Evolutionary conservation across 129 eudicot species (phyloP).

Genomic region (Cynara cardunculus): DNA sequence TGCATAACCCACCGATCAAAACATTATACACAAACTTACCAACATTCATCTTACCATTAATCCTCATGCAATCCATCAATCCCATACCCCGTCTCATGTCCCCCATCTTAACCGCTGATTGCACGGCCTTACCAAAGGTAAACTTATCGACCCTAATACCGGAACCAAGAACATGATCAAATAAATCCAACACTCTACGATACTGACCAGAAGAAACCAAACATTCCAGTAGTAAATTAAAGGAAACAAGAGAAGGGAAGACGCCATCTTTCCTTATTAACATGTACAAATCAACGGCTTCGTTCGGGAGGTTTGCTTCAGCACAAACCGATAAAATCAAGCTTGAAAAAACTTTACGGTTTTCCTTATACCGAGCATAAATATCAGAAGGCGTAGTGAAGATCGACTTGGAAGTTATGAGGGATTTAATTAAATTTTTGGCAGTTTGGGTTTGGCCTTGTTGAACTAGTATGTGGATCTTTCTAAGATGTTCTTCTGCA

Average conservation of each 20-base stretch:
- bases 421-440: background rate
- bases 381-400: conserved; percentile 17
- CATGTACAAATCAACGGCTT: background rate
- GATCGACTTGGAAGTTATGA: background rate
- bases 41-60: background rate
- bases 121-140: conserved; percentile 24
- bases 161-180: background rate
- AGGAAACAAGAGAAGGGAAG: conserved; percentile 10
- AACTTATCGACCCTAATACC: conserved; percentile 14
- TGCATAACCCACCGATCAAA: conserved; percentile 18
- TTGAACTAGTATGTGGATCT: conserved; percentile 1
- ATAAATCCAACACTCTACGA: background rate
- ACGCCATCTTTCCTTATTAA: conserved; percentile 19
- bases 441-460: background rate
- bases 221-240: conserved; percentile 16
- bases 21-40: conserved; percentile 24
- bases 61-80: conserved; percentile 13
- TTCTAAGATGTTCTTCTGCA: background rate
- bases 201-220: conserved; percentile 3
- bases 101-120: conserved; percentile 23
- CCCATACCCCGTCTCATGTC: conserved; percentile 22
- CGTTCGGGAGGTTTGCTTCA: conserved; percentile 10
- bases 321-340: conserved; percentile 21
- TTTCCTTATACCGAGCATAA: background rate
- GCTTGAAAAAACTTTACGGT: background rate